These are phyloP conservation scores for Claviceps fusiformis DNA, from an alignment of 2,329 filamentous ascomycete species.

Conservation along the genomic window DNA sequence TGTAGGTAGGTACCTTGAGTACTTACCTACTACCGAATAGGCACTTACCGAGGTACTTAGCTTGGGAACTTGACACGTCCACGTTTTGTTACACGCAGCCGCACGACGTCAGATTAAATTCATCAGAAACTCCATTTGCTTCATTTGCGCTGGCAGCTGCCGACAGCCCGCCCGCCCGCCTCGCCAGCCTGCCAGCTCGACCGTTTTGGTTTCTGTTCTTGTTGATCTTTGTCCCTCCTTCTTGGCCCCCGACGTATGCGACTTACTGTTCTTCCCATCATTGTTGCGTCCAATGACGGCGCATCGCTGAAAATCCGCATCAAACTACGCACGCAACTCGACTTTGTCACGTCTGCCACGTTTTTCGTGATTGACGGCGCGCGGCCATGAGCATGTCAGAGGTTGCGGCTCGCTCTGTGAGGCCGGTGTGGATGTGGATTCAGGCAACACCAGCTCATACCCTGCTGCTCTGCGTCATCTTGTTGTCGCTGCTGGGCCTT, in stretches of 20 bases:
- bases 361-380: background rate
- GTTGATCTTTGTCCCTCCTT: background rate
- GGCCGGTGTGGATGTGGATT: slow-evolving; percentile 21
- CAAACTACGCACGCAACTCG: background rate
- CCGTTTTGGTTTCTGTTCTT: background rate
- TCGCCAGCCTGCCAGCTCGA: background rate
- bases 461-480: slow-evolving; percentile 22
- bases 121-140: background rate
- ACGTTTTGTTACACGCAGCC: background rate
- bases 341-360: background rate
- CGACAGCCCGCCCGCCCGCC: background rate
- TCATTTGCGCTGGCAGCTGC: background rate
- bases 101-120: slow-evolving; percentile 1
- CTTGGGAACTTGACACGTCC: background rate
- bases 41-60: background rate
- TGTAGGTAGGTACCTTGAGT: background rate
- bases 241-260: background rate
- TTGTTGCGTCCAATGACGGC: background rate
- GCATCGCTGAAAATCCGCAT: background rate
- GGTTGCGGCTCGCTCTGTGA: slow-evolving; percentile 21
- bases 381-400: slow-evolving; percentile 10
- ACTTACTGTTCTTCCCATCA: background rate
- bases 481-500: slow-evolving; percentile 20
- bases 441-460: slow-evolving; percentile 26
- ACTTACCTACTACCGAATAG: too few species aligned